Conservation (phyloP, 106 monocot genomes). For the Posidonia australis region DNA sequence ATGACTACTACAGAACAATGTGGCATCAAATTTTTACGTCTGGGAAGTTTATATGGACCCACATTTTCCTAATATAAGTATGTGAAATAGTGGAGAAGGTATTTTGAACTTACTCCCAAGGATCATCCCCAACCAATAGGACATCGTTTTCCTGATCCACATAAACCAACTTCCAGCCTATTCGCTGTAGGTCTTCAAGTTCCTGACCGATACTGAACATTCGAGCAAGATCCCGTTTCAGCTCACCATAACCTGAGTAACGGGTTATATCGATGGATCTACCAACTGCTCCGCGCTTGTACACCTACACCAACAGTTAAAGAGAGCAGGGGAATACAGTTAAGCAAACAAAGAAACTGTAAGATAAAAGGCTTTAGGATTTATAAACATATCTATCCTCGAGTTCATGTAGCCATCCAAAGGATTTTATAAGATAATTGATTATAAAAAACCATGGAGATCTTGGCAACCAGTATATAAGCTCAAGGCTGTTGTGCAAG, state of each 20-base stretch:
- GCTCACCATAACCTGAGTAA: constrained; percentile 75
- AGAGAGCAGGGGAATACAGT: background rate
- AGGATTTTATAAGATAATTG: too few relatives aligned
- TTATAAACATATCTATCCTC: too few relatives aligned
- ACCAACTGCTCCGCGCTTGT: constrained; percentile 89
- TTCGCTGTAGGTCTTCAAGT: constrained; percentile 74
- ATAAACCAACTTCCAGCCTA: constrained; percentile 94
- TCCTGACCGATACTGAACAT: constrained; percentile 97
- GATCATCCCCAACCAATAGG: constrained; percentile 90
- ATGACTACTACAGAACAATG: too few relatives aligned
- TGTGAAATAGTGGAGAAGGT: background rate
- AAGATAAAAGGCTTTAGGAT: background rate
- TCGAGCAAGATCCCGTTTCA: constrained; percentile 84
- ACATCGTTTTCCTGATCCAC: constrained; percentile 93
- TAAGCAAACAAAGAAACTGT: background rate
- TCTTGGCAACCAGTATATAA: too few relatives aligned
- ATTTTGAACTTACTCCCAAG: constrained; percentile 83
- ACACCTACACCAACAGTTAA: constrained; percentile 37
- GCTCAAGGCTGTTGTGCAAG: too few relatives aligned
- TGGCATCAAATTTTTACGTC: too few relatives aligned
- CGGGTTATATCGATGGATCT: constrained; percentile 82
- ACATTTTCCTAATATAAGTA: too few relatives aligned
- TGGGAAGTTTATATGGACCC: too few relatives aligned
- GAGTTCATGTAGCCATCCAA: too few relatives aligned
- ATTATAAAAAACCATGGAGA: too few relatives aligned